Conservation (phyloP, 352 stramenopile species). For the Aphanomyces stellatus region DNA sequence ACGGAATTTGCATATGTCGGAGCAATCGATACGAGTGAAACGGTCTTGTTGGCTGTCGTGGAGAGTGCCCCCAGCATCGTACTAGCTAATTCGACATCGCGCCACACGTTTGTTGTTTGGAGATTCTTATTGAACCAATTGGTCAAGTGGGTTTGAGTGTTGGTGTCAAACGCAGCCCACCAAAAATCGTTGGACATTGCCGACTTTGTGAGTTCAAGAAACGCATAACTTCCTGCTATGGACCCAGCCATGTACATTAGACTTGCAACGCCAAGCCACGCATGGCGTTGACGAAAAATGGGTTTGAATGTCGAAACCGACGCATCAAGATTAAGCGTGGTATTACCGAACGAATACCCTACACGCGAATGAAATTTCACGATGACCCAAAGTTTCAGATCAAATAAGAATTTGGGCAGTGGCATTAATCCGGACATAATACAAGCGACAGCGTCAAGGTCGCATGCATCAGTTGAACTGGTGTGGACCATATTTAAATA, state of each 20-base stretch:
- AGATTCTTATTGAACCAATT: background rate
- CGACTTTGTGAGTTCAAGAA: background rate
- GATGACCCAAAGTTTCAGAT: background rate
- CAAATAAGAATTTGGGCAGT: background rate
- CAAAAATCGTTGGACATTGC: constrained; percentile 15
- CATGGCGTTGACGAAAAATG: background rate
- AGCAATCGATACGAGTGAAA: background rate
- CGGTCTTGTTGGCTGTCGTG: background rate
- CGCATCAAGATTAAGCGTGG: background rate
- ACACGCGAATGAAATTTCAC: background rate
- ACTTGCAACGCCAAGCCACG: background rate
- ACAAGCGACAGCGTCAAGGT: background rate
- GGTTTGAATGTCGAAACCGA: background rate
- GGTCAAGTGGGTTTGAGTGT: background rate
- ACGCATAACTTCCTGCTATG: background rate
- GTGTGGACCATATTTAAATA: background rate
- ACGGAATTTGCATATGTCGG: constrained; percentile 2
- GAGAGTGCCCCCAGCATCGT: background rate
- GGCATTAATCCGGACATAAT: background rate
- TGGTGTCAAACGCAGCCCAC: background rate
- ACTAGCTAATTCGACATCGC: background rate
- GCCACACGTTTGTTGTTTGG: background rate
- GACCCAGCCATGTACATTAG: background rate
- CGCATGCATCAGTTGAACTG: no score
- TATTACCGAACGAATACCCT: background rate